Base-by-base conservation (phyloP, 2,329 filamentous ascomycete genomes). In the Aureobasidium mangrovei region DNA sequence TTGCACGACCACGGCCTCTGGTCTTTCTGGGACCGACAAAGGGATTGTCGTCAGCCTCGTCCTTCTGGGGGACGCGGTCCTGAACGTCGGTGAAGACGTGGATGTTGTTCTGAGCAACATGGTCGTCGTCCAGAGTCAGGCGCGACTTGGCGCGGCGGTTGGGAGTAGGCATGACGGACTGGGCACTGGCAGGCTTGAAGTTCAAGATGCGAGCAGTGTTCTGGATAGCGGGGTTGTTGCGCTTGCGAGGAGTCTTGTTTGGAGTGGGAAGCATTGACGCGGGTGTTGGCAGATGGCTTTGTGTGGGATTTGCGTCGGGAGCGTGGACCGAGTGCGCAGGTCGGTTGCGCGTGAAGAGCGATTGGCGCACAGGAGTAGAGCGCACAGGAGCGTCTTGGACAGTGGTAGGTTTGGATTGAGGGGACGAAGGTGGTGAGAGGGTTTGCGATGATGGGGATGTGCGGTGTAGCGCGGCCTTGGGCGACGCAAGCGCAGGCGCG, bases 21-120 rank as follows among this genome's bases (percentile, higher is more conserved):
- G 32, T 47, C 24, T 55, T 48, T 41, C 56, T 58, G 27, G 63
- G 73, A 51, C 77, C 79, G 57, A 82, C 78, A 67, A 91, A 93
- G 1, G 87, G 87, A 65, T 91, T 93, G 28, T 84, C 82, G 5
- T 74, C 70, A 60, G 77, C 82, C n/a, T 71, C 66, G 62, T 89
- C 86, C 40, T 81, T 72, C 59, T 82, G 78, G 24, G 88, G 88
- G 40, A 90, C 70, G 43, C 79, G 77, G 61, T 95, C 90, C 59
- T 89, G 84, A 0, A 86, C 82, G 67, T 93, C 87, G 39, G 85
- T 90, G 65, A 83, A 91, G 63, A 91, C 88, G 59, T 79, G 69
- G 60, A 91, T 86, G 53, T 72, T 67, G 4, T 57, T 60, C 27
- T 57, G 60, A 35, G 49, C 54, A 45, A 33, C 42, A 42, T 47